These are phyloP conservation scores for Samsoniella hepiali DNA, from an alignment of 2,329 filamentous ascomycete species.

Conservation along the genomic window DNA sequence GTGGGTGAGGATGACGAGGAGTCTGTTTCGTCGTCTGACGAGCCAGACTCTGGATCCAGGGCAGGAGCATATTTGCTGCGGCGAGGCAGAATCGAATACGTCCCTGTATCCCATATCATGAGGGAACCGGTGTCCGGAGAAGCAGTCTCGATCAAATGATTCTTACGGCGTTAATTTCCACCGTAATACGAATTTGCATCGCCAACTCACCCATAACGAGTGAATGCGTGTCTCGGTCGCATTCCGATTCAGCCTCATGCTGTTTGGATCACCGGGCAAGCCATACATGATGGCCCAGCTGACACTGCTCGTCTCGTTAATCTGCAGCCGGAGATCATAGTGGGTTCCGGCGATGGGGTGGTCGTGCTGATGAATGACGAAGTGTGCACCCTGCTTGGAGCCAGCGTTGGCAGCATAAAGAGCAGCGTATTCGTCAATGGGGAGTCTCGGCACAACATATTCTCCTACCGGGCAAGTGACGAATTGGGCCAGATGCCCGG, in stretches of 20 bases:
- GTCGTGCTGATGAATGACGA: slow-evolving; percentile 71
- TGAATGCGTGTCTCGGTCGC: slow-evolving; percentile 62
- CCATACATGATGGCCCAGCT: slow-evolving; percentile 66
- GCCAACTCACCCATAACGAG: slow-evolving; percentile 50
- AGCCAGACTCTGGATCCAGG: slow-evolving; percentile 26
- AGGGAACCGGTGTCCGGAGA: slow-evolving; percentile 53
- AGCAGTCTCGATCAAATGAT: slow-evolving; percentile 59
- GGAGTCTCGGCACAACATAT: slow-evolving; percentile 23
- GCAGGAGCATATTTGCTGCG: slow-evolving; percentile 32
- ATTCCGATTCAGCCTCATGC: slow-evolving; percentile 51
- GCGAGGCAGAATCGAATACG: slow-evolving; percentile 52
- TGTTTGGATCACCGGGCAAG: slow-evolving; percentile 56
- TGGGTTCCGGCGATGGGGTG: slow-evolving; percentile 66
- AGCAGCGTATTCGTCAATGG: slow-evolving; percentile 33
- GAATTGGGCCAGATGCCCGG: slow-evolving; percentile 30
- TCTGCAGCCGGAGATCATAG: slow-evolving; percentile 68
- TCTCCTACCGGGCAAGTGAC: slow-evolving; percentile 25
- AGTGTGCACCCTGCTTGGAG: slow-evolving; percentile 46
- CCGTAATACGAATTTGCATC: background rate
- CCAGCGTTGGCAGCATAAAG: slow-evolving; percentile 37
- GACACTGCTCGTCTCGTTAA: slow-evolving; percentile 62
- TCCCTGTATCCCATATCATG: slow-evolving; percentile 61
- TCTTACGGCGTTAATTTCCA: slow-evolving; percentile 36
- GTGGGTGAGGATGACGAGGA: slow-evolving; percentile 22
- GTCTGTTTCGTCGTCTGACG: slow-evolving; percentile 28